A percentile compares a stretch with the other conserved stretches of the same genome.
Evolutionary conservation across 1,139 yeast genomes (phyloP).

Genomic region (Debaryomyces nepalensis): DNA sequence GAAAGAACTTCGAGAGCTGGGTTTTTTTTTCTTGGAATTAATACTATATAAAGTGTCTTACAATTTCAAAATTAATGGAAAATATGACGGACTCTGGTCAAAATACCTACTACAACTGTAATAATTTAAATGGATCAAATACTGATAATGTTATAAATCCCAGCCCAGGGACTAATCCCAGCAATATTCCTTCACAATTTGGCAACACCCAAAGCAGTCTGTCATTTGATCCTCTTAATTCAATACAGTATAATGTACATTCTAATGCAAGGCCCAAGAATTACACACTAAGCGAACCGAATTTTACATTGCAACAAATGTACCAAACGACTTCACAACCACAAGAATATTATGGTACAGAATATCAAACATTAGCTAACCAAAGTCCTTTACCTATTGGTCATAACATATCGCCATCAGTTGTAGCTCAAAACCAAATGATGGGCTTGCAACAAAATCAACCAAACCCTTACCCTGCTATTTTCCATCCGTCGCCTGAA

Average conservation of each 20-base stretch:
- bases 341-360: conserved; percentile 16
- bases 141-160: conserved; percentile 9
- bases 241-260: conserved; percentile 3
- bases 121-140: not conserved
- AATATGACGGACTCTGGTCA: conserved; percentile 3
- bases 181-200: conserved; percentile 10
- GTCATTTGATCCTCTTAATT: conserved; percentile 3
- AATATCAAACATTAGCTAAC: conserved; percentile 8
- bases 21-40: too few species aligned
- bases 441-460: conserved; percentile 1
- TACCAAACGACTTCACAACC: conserved; percentile 16
- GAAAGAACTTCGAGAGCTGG: too few species aligned
- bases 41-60: too few species aligned
- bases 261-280: conserved; percentile 16
- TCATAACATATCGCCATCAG: conserved; percentile 1
- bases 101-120: not conserved
- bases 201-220: not conserved
- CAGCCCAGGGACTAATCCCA: conserved; percentile 5
- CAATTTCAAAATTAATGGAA: not conserved
- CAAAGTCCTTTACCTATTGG: conserved; percentile 9
- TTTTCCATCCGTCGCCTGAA: conserved; percentile 6
- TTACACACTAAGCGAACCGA: conserved; percentile 17
- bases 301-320: conserved; percentile 19
- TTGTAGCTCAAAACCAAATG: conserved; percentile 3
- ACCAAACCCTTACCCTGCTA: not conserved